phyloP scores from a whole-genome alignment of 139 green algal species.

The Edaphochlamys debaryana region DNA sequence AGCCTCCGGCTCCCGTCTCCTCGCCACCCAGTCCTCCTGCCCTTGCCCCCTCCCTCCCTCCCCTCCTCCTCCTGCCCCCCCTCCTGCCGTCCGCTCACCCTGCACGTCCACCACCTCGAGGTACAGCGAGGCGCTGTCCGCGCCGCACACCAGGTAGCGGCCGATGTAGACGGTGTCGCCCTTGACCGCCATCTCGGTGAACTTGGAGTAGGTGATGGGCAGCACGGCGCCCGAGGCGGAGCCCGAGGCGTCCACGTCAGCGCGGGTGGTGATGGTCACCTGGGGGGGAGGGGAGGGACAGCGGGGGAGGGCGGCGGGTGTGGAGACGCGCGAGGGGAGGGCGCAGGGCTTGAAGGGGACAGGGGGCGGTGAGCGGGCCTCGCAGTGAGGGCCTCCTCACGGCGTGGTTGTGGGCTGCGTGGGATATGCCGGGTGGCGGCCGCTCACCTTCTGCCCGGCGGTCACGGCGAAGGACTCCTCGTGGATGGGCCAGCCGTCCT shows the following conservation, averaged over 20 bases:
- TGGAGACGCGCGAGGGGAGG: too few species aligned
- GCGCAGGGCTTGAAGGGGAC: not conserved
- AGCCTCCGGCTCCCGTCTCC: too few species aligned
- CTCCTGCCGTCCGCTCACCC: not conserved
- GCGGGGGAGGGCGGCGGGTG: too few species aligned
- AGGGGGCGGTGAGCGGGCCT: not conserved
- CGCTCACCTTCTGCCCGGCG: slow-evolving; percentile 52
- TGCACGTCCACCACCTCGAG: slow-evolving; percentile 71
- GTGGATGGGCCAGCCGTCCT: slow-evolving; percentile 82
- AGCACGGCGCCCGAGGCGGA: slow-evolving; percentile 60
- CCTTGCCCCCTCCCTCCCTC: too few species aligned
- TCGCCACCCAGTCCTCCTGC: too few species aligned
- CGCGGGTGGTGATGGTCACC: slow-evolving; percentile 51
- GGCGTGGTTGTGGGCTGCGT: too few species aligned
- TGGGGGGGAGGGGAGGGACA: too few species aligned
- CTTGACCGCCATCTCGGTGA: slow-evolving; percentile 72
- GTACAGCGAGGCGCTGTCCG: slow-evolving; percentile 84
- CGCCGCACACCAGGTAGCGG: slow-evolving; percentile 91
- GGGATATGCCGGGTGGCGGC: too few species aligned
- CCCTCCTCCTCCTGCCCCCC: not conserved
- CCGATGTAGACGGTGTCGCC: slow-evolving; percentile 92
- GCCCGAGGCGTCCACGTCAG: slow-evolving; percentile 49
- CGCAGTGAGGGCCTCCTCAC: too few species aligned
- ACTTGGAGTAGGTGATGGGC: slow-evolving; percentile 85
- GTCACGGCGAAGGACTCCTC: slow-evolving; percentile 57